Evolutionary conservation across 2,329 filamentous ascomycete genomes (phyloP).

Genomic region (Penicillium palitans): DNA sequence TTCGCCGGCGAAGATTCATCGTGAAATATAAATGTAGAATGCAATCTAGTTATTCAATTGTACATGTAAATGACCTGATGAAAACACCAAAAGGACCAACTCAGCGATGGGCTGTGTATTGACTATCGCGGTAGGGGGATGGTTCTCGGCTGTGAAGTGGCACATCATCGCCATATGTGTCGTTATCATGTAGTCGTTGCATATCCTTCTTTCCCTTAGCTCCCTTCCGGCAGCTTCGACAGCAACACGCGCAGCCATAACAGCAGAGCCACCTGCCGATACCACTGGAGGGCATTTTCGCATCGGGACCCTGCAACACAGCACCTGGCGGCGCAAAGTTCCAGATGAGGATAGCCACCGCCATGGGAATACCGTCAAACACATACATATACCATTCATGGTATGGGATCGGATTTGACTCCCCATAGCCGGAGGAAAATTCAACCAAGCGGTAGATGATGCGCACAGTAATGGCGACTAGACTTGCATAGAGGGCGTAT

Average conservation of each 20-base stretch:
- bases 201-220: background rate
- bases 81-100: background rate
- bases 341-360: conserved; percentile 37
- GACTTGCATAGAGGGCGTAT: conserved; percentile 51
- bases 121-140: background rate
- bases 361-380: conserved; percentile 45
- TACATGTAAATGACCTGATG: background rate
- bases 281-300: conserved; percentile 4
- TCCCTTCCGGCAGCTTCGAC: conserved; percentile 4
- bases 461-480: conserved; percentile 52
- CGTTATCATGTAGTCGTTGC: background rate
- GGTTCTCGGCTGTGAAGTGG: background rate
- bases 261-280: conserved; percentile 2
- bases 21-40: too few relatives aligned
- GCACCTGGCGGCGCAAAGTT: conserved; percentile 5
- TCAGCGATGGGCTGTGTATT: background rate
- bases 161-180: background rate
- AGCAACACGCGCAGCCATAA: conserved; percentile 5
- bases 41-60: too few relatives aligned
- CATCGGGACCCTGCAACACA: background rate
- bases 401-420: conserved; percentile 41
- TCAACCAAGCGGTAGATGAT: conserved; percentile 62
- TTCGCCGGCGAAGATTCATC: too few relatives aligned
- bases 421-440: conserved; percentile 50
- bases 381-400: conserved; percentile 41